Evolutionary conservation across 805 yeast genomes (phyloP).

Genomic region (Maudiozyma saulgeensis): DNA sequence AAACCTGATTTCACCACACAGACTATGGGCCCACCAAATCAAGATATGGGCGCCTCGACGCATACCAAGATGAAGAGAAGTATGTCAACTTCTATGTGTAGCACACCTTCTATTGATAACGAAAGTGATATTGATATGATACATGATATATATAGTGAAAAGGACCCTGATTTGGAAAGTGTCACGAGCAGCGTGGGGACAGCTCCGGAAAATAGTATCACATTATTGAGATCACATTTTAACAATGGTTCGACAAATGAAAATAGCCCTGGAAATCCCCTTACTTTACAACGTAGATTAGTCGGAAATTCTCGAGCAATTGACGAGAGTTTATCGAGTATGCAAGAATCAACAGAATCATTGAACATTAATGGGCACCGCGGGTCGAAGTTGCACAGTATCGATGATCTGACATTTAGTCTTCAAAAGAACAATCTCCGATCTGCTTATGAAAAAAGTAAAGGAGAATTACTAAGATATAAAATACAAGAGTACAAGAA

Average conservation of each 20-base stretch:
- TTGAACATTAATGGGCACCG: background rate
- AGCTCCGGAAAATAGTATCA: constrained; percentile 6
- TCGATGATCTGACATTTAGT: constrained; percentile 3
- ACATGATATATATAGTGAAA: constrained; percentile 10
- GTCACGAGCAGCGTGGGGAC: constrained; percentile 21
- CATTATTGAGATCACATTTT: background rate
- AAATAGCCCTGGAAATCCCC: background rate
- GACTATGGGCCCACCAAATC: background rate
- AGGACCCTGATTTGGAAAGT: constrained; percentile 18
- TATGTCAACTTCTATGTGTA: background rate
- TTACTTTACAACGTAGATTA: background rate
- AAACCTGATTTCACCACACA: background rate
- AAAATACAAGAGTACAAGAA: constrained; percentile 20
- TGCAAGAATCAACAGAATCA: background rate
- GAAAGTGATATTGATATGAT: constrained; percentile 22
- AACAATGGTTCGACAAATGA: background rate
- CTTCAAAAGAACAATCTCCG: constrained; percentile 11
- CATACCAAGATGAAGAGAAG: background rate
- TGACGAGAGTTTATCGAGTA: background rate
- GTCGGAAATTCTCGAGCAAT: background rate
- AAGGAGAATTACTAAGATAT: constrained; percentile 10
- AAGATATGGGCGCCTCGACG: background rate
- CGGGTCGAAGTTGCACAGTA: background rate
- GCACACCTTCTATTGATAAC: constrained; percentile 2
- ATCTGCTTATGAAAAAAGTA: constrained; percentile 12